A percentile compares a stretch with the other conserved stretches of the same genome.
Conservation (phyloP, 2,329 filamentous ascomycete genomes). For the Trichoderma harzianum region DNA sequence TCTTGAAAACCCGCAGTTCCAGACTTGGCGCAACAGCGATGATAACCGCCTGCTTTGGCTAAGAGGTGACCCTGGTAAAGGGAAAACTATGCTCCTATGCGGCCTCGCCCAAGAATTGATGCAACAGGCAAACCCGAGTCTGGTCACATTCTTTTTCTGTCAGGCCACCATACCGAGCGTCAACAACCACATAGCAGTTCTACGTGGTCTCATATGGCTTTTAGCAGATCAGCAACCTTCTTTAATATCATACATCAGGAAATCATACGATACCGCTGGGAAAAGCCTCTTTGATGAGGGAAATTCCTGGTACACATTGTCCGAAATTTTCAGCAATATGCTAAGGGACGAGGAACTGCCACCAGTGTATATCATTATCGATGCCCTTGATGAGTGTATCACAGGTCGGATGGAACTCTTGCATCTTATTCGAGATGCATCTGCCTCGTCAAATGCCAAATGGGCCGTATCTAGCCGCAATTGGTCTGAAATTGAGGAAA, state of each 20-base stretch:
- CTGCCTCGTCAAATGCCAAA: neutral
- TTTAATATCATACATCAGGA: constrained; percentile 34
- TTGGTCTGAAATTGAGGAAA: constrained; percentile 19
- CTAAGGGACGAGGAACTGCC: constrained; percentile 33
- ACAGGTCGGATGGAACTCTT: constrained; percentile 36
- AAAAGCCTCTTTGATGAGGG: constrained; percentile 37
- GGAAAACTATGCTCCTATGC: constrained; percentile 44
- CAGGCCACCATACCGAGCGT: constrained; percentile 27
- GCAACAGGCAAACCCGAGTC: neutral
- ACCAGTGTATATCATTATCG: constrained; percentile 37
- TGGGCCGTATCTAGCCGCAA: constrained; percentile 16
- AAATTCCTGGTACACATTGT: constrained; percentile 37
- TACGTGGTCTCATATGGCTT: constrained; percentile 43
- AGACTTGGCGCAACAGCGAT: constrained; percentile 14
- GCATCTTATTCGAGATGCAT: constrained; percentile 33
- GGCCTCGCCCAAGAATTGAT: constrained; percentile 30
- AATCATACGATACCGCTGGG: constrained; percentile 34
- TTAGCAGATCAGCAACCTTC: constrained; percentile 34
- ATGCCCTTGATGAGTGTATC: constrained; percentile 44
- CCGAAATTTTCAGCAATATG: constrained; percentile 37
- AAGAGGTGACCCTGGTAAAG: constrained; percentile 39
- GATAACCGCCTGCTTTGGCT: constrained; percentile 35
- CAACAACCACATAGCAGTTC: constrained; percentile 38
- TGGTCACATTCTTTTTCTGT: constrained; percentile 19
- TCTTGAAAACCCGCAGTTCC: constrained; percentile 27